These are phyloP conservation scores for Penicillium salamii DNA, from an alignment of 495 filamentous ascomycete species.

Conservation along the genomic window DNA sequence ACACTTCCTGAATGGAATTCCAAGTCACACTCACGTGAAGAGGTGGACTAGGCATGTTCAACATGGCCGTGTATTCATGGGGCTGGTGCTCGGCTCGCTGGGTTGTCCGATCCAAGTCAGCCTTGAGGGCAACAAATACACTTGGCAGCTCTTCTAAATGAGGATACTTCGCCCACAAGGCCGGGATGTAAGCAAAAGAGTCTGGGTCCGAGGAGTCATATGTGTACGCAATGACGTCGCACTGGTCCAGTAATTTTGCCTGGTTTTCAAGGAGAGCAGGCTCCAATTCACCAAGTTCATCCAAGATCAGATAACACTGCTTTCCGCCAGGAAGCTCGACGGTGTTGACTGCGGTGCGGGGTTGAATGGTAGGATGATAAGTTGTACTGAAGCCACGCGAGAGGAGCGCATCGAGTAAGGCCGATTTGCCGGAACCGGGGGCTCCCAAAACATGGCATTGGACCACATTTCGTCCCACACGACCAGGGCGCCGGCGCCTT, in stretches of 20 bases:
- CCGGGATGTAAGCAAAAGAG: constrained; percentile 86
- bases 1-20: constrained; percentile 86
- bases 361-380: constrained; percentile 94
- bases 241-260: constrained; percentile 84
- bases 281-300: constrained; percentile 94
- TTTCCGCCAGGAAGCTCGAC: constrained; percentile 95
- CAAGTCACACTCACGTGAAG: constrained; percentile 92
- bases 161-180: constrained; percentile 72
- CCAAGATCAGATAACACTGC: constrained; percentile 93
- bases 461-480: constrained; percentile 94
- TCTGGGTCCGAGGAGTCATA: constrained; percentile 97
- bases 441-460: constrained; percentile 91
- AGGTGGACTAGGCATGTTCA: constrained; percentile 74
- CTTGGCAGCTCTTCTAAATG: constrained; percentile 84
- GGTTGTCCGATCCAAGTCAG: constrained; percentile 89
- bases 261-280: constrained; percentile 91
- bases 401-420: constrained; percentile 85
- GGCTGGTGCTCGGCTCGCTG: constrained; percentile 89
- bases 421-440: constrained; percentile 78
- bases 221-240: constrained; percentile 90
- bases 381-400: constrained; percentile 79
- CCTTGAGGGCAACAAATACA: constrained; percentile 89
- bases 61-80: constrained; percentile 78
- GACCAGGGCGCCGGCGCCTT: constrained; percentile 70
- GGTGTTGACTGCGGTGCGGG: constrained; percentile 88